phyloP scores from a whole-genome alignment of 2,329 filamentous ascomycete genomes.

The Colletotrichum higginsianum region DNA sequence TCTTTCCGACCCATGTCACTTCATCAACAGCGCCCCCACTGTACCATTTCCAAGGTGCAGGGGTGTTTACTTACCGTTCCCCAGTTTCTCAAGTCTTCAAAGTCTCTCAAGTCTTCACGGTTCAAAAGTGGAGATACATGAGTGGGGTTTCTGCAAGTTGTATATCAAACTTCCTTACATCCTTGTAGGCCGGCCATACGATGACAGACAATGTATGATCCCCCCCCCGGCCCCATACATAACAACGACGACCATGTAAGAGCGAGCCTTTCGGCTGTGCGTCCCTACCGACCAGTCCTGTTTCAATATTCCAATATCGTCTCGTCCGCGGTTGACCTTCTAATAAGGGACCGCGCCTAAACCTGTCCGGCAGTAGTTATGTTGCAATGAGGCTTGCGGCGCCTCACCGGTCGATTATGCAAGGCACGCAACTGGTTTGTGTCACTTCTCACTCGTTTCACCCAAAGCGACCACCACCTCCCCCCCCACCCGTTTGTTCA shows the following conservation, averaged over 20 bases:
- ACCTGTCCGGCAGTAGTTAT: slow-evolving; percentile 1
- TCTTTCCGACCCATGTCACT: neutral
- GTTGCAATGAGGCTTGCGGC: neutral
- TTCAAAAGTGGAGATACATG: slow-evolving; percentile 11
- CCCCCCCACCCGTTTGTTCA: neutral
- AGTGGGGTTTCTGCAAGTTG: slow-evolving; percentile 31
- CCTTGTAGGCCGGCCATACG: slow-evolving; percentile 11
- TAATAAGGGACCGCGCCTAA: neutral
- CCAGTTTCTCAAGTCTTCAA: neutral
- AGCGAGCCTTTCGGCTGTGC: neutral
- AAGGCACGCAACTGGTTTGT: slow-evolving; percentile 14
- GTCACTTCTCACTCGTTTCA: slow-evolving; percentile 22
- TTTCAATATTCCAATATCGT: slow-evolving; percentile 11
- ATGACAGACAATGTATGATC: neutral
- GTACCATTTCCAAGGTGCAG: slow-evolving; percentile 16
- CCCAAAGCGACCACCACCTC: neutral
- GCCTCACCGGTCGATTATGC: slow-evolving; percentile 24
- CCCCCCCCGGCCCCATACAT: neutral
- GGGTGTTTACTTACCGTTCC: slow-evolving; percentile 9
- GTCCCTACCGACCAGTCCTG: neutral
- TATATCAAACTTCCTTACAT: slow-evolving; percentile 25
- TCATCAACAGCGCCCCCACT: slow-evolving; percentile 3
- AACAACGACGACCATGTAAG: neutral
- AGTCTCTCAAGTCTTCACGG: neutral
- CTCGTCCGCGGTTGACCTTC: slow-evolving; percentile 22